These are phyloP conservation scores for Phascolomyces articulosus DNA, from an alignment of 371 early-diverging fungal genomes.

Conservation along the genomic window DNA sequence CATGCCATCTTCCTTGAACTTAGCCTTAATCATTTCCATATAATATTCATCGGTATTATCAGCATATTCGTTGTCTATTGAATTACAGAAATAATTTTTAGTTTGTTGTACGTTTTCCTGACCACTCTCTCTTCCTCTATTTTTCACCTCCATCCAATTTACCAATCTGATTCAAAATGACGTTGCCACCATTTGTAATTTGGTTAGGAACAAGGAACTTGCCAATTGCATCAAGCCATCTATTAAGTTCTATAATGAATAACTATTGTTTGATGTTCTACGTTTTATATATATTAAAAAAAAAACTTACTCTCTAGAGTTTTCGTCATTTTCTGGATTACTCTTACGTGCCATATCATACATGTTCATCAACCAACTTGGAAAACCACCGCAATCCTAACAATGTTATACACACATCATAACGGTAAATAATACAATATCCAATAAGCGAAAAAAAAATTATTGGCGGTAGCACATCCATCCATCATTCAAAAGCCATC, in stretches of 20 bases:
- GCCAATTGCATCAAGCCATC: constrained; percentile 15
- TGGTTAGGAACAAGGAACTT: constrained; percentile 20
- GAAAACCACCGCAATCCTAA: constrained; percentile 17
- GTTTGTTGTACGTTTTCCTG: background rate
- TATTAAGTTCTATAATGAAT: background rate
- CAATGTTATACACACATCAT: background rate
- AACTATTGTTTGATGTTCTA: too few relatives aligned
- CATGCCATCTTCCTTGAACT: constrained; percentile 15
- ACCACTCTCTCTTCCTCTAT: too few relatives aligned
- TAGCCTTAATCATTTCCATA: constrained; percentile 12
- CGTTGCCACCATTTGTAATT: constrained; percentile 12
- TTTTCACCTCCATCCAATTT: too few relatives aligned
- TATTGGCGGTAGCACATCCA: too few relatives aligned
- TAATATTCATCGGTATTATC: constrained; percentile 5
- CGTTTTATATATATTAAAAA: too few relatives aligned
- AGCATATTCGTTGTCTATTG: constrained; percentile 16
- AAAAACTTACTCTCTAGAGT: constrained; percentile 9
- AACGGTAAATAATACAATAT: too few relatives aligned
- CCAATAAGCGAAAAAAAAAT: too few relatives aligned
- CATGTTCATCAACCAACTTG: constrained; percentile 11
- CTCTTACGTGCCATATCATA: constrained; percentile 6
- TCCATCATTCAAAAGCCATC: too few relatives aligned
- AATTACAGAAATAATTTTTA: background rate
- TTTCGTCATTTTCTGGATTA: constrained; percentile 10
- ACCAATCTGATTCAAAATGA: constrained; percentile 15